A percentile compares a stretch with the other conserved stretches of the same genome.
These are phyloP conservation scores for Ascosphaera acerosa DNA, from an alignment of 2,329 filamentous ascomycete species.

Conservation along the genomic window DNA sequence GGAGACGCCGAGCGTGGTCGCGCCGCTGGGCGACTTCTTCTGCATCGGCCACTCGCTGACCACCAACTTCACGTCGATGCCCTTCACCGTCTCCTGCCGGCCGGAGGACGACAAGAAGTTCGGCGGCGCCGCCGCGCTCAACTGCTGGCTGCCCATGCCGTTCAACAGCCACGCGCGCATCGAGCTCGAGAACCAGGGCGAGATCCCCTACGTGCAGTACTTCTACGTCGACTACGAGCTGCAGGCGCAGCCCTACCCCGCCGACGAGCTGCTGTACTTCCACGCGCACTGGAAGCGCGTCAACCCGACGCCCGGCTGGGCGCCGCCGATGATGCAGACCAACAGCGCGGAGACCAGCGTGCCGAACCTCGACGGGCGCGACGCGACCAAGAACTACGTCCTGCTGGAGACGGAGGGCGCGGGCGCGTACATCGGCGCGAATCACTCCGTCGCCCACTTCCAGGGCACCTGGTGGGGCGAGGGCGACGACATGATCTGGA, in stretches of 20 bases:
- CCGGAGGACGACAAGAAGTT: slow-evolving; percentile 13
- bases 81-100: slow-evolving; percentile 13
- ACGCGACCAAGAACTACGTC: slow-evolving; percentile 9
- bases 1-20: slow-evolving; percentile 11
- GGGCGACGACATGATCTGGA: slow-evolving; percentile 15
- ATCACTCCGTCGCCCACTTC: slow-evolving; percentile 12
- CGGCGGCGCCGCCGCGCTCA: slow-evolving; percentile 13
- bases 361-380: slow-evolving; percentile 9
- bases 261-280: slow-evolving; percentile 12
- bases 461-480: slow-evolving; percentile 16
- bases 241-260: slow-evolving; percentile 8
- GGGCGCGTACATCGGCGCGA: slow-evolving; percentile 12
- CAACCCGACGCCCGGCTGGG: slow-evolving; percentile 11
- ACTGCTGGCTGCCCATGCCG: slow-evolving; percentile 13
- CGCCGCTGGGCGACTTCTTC: slow-evolving; percentile 13
- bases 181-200: slow-evolving; percentile 14
- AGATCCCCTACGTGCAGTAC: slow-evolving; percentile 13
- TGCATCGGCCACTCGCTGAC: slow-evolving; percentile 13
- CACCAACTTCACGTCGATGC: slow-evolving; percentile 13
- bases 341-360: slow-evolving; percentile 9
- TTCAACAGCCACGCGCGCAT: slow-evolving; percentile 15
- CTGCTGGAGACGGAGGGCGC: slow-evolving; percentile 12
- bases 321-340: slow-evolving; percentile 9
- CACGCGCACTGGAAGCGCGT: slow-evolving; percentile 13
- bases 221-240: slow-evolving; percentile 16